Evolutionary conservation across 1,139 yeast species (phyloP), one percentile per base, ranked within the genome.

Genomic region (Geotrichum phurueaensis): DNA sequence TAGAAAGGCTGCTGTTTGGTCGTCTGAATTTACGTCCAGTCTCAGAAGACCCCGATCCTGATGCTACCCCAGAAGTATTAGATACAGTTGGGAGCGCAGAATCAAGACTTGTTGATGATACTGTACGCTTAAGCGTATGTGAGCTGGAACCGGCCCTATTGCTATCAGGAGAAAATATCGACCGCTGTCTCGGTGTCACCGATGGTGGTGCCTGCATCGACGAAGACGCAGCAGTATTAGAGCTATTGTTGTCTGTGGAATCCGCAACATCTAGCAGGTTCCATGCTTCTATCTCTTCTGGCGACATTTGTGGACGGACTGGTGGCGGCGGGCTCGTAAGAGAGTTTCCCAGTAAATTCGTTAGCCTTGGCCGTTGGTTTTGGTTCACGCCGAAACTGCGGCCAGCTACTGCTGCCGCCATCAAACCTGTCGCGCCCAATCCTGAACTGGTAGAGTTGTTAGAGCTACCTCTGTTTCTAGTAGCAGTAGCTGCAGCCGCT

Each of bases 271-370:
- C 75, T 20, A 72, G 63, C 69, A 71, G 65, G 23, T 65, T 66
- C 75, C 75, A 72, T 1, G 75, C 73, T 57, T 67, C 67, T 7
- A 62, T 61, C 56, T 70, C 73, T 33, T 71, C 74, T 4, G 68
- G 66, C 10, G 69, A 63, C 57, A 70, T 63, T 23, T 57, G 54
- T 1, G 63, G 61, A 9, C 39, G 52, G 9, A 55, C 27, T 22
- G 62, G 60, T 15, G 56, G 60, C 6, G 60, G 60, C 25, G 61
- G 61, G n/a, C 56, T 54, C 4, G 58, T 27, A 13, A 52, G 25
- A 12, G 61, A 59, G 25, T 23, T 59, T 15, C 48, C 18, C 12
- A 59, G 54, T 13, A 58, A 54, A 39, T 39, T 58, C 3, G 43
- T 51, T 10, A 53, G 47, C 12, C 48, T 50, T 9, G 60, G 54